Conservation (phyloP, 176 grass and related monocot species). For the Carex littledalei region DNA sequence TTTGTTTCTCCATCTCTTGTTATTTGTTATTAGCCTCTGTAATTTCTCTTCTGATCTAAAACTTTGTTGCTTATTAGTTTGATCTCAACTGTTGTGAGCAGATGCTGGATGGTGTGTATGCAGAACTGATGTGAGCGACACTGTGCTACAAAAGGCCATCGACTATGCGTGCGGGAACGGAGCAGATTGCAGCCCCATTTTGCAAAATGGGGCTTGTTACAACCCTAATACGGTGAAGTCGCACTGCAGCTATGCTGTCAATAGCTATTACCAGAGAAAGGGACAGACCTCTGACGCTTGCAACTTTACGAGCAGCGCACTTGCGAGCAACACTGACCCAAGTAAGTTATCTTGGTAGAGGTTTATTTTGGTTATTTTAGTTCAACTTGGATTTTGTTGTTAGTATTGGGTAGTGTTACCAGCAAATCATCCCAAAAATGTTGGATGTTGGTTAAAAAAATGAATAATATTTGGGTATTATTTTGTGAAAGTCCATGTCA, state of each 20-base stretch:
- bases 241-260: constrained; percentile 91
- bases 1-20: not conserved
- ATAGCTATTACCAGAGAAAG: constrained; percentile 83
- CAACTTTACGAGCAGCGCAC: constrained; percentile 49
- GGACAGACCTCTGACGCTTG: constrained; percentile 53
- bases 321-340: constrained; percentile 40
- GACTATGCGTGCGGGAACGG: constrained; percentile 80
- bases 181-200: constrained; percentile 61
- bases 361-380: not conserved
- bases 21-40: constrained; percentile 5
- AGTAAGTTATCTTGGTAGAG: constrained; percentile 30
- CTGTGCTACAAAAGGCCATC: constrained; percentile 56
- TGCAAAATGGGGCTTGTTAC: constrained; percentile 53
- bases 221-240: constrained; percentile 55
- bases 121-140: constrained; percentile 34
- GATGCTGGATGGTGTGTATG: constrained; percentile 81
- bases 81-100: not conserved
- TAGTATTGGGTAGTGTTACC: not conserved
- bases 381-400: not conserved
- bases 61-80: not conserved
- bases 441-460: not conserved
- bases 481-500: not conserved
- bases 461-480: not conserved
- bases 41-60: not conserved
- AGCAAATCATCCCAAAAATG: not conserved